Conservation (phyloP, 2,329 filamentous ascomycete genomes). For the Aureobasidium sp. region DNA sequence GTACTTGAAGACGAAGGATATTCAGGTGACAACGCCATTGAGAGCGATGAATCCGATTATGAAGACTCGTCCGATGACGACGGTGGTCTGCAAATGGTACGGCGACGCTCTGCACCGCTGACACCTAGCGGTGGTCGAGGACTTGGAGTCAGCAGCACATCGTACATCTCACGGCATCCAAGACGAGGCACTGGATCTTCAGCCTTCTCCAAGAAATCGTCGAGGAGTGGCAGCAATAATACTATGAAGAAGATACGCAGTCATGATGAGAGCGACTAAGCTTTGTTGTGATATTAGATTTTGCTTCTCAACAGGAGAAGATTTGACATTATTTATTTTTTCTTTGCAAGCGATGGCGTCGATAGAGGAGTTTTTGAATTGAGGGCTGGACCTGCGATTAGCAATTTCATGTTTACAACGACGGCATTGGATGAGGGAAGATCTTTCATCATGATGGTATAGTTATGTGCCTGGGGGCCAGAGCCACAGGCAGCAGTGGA, state of each 20-base stretch:
- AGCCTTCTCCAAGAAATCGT: constrained; percentile 33
- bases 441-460: not conserved
- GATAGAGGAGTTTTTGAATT: constrained; percentile 7
- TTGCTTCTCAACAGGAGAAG: not conserved
- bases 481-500: not conserved
- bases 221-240: constrained; percentile 43
- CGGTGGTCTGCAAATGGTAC: constrained; percentile 33
- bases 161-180: constrained; percentile 29
- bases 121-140: constrained; percentile 19
- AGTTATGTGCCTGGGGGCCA: not conserved
- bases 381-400: constrained; percentile 2
- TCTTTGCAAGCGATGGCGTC: constrained; percentile 14
- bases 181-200: constrained; percentile 27
- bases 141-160: constrained; percentile 30
- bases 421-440: not conserved
- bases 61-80: constrained; percentile 34
- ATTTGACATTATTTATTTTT: not conserved
- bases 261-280: constrained; percentile 10
- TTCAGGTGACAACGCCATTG: constrained; percentile 34
- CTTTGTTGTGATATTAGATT: not conserved
- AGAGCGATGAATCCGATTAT: constrained; percentile 36
- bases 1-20: constrained; percentile 27
- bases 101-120: constrained; percentile 23
- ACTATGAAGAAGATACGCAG: constrained; percentile 43
- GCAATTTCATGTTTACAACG: constrained; percentile 9